phyloP scores from a whole-genome alignment of 78 protist species.

The Cavenderia fasciculata region DNA sequence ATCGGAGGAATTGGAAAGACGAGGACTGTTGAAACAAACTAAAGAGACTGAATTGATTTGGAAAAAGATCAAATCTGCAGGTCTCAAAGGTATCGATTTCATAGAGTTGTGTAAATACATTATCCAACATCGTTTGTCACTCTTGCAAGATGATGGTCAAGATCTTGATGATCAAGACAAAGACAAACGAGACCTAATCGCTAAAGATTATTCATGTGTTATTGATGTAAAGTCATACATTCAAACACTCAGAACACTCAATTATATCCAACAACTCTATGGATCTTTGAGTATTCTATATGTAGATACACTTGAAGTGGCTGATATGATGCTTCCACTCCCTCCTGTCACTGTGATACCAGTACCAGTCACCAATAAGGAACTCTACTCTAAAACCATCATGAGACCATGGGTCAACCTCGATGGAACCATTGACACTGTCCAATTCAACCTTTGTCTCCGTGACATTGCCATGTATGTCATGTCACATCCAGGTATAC shows the following conservation, averaged over 20 bases:
- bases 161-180: background rate
- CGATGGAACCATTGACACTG: background rate
- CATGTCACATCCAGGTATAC: conserved; percentile 2
- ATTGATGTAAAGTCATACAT: background rate
- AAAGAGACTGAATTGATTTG: background rate
- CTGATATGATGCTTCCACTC: background rate
- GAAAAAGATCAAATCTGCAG: background rate
- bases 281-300: background rate
- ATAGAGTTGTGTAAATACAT: background rate
- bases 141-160: background rate
- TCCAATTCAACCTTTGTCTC: background rate
- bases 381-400: background rate
- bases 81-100: background rate
- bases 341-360: no score
- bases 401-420: background rate
- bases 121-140: background rate
- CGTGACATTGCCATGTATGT: background rate
- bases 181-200: background rate
- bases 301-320: background rate
- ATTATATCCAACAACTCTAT: background rate
- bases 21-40: no score
- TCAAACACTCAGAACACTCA: background rate
- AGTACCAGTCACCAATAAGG: background rate
- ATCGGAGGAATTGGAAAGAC: no score
- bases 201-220: no score